Base-by-base conservation (phyloP, 2,329 filamentous ascomycete genomes). In the Epichloe brachyelytri region DNA sequence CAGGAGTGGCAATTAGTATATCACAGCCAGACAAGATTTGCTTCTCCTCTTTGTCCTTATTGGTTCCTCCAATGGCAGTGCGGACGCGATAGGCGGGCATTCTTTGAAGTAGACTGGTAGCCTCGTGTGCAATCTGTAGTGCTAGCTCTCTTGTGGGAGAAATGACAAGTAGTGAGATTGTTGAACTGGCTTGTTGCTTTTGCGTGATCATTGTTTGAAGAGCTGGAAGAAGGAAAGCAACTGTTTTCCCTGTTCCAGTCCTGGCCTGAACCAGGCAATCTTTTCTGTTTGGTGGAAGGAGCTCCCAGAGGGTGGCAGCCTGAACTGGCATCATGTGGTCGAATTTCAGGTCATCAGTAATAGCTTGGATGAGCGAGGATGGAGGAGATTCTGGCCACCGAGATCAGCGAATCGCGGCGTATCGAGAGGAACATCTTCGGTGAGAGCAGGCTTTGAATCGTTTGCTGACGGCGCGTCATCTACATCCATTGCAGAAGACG, bases 231-330 rank as follows among this genome's bases (percentile, higher is more conserved):
- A 94, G 74, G 69, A 94, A 94, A 46, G 85, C 88, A 51, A 93
- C 68, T 0, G 88, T 94, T 70, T 94, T 94, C 59, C 88, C 88
- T 0, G 88, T 94, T 57, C 88, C 88, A 1, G 88, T 94, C 71
- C 86, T 90, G 48, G 88, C 88, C 66, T 93, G 88, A 6, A 87
- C 88, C 53, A 94, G 71, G 53, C 80, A 71, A 60, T 78, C 76
- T 48, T 59, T 63, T 26, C 68, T 65, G 48, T 65, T 66, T 0
- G 69, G 68, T n/a, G 70, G 68, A 11, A 76, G 68, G 50, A 77
- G 68, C 48, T 71, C 67, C 53, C 67, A 62, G 12, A 79, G 65
- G 3, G 75, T 77, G 15, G 74, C 71, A 15, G 75, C 72, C 63
- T 79, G 76, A 2, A 79, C 76, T 12, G 75, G 73, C 53, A 73